These are phyloP conservation scores for Leishmania tropica DNA, from an alignment of 208 protist genomes.

Conservation along the genomic window DNA sequence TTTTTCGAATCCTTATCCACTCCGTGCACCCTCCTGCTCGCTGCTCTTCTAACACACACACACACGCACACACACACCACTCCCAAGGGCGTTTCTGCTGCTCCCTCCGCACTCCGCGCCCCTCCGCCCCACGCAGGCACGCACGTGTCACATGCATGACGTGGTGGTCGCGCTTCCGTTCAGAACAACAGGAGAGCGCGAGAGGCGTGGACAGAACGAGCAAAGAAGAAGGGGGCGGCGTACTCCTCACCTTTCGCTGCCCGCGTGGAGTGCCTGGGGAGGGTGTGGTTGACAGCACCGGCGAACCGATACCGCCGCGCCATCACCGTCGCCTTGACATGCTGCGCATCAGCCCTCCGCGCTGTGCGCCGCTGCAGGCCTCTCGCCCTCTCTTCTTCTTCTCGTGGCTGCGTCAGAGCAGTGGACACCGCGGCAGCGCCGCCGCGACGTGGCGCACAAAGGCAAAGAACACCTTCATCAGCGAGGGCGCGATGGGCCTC, in stretches of 20 bases:
- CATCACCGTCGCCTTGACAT: neutral
- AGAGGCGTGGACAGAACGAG: neutral
- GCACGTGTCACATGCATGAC: neutral
- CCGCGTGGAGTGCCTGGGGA: no score
- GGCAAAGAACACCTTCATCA: slow-evolving; percentile 33
- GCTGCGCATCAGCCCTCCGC: neutral
- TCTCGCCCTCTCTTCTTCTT: slow-evolving; percentile 18
- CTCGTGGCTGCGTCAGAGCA: slow-evolving; percentile 27
- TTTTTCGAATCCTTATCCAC: neutral
- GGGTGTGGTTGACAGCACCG: no score
- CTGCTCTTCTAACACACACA: no score
- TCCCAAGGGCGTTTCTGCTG: neutral
- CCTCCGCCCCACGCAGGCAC: neutral
- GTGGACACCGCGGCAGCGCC: slow-evolving; percentile 25
- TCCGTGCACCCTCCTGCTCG: no score
- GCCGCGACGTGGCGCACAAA: slow-evolving; percentile 7
- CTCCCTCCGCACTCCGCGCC: neutral
- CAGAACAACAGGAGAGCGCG: neutral
- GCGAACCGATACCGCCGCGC: neutral
- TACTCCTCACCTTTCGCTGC: no score
- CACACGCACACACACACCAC: no score
- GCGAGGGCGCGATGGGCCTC: slow-evolving; percentile 32
- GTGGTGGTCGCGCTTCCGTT: neutral
- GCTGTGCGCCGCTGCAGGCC: slow-evolving; percentile 3
- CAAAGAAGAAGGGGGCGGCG: neutral